Percentiles rank a stretch among this genome's conserved stretches.
These are phyloP conservation scores for Dothiorella sarmentorum DNA, from an alignment of 2,329 filamentous ascomycete species.

Conservation along the genomic window DNA sequence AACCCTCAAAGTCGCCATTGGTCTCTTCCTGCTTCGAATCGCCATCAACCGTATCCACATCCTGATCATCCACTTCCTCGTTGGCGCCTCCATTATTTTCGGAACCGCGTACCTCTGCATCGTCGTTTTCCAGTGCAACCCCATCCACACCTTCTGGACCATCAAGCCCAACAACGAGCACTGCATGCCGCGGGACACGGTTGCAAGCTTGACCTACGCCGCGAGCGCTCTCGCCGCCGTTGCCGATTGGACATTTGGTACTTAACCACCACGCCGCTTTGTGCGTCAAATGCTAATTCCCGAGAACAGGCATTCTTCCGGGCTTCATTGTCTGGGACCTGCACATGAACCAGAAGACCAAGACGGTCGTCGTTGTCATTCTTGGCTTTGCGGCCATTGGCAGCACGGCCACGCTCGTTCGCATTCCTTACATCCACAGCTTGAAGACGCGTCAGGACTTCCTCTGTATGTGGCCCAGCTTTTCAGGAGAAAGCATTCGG, in stretches of 20 bases:
- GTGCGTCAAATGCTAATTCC: neutral
- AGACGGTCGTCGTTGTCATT: conserved; percentile 51
- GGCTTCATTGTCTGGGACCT: conserved; percentile 54
- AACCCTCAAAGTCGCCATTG: conserved; percentile 51
- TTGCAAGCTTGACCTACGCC: conserved; percentile 51
- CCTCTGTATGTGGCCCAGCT: conserved; percentile 29
- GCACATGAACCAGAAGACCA: conserved; percentile 53
- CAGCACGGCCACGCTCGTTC: conserved; percentile 49
- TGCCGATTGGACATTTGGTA: conserved; percentile 32
- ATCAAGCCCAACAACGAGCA: conserved; percentile 36
- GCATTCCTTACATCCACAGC: conserved; percentile 43
- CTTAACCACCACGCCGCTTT: neutral
- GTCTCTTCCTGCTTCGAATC: conserved; percentile 53
- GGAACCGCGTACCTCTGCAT: conserved; percentile 51
- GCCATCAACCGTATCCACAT: conserved; percentile 46
- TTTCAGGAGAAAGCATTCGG: neutral
- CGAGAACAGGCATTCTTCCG: conserved; percentile 26
- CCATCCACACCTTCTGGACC: conserved; percentile 52
- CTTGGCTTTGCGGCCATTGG: conserved; percentile 51
- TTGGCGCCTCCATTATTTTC: conserved; percentile 44
- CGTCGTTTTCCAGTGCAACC: conserved; percentile 52
- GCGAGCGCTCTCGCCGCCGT: conserved; percentile 30
- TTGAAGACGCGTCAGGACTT: conserved; percentile 42
- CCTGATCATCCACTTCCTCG: conserved; percentile 46
- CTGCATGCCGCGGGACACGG: conserved; percentile 44